phyloP scores from a whole-genome alignment of 805 yeast species.

The Kazachstania kunashirensis region DNA sequence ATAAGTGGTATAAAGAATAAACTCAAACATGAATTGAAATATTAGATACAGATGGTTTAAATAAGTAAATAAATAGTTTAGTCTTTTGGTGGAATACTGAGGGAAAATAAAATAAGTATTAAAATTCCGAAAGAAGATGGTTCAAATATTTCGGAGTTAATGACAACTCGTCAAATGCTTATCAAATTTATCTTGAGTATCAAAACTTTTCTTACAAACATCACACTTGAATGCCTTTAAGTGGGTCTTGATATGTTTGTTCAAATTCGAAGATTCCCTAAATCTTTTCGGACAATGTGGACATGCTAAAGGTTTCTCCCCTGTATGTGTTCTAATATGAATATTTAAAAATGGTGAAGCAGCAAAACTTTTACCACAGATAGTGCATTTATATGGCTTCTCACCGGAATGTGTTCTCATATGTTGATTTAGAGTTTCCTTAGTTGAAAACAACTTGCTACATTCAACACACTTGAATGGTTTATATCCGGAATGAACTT shows the following conservation, averaged over 20 bases:
- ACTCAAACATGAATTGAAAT: no score
- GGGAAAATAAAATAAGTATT: no score
- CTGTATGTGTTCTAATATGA: slow-evolving; percentile 80
- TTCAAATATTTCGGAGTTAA: no score
- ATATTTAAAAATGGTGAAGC: slow-evolving; percentile 76
- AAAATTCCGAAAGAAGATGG: no score
- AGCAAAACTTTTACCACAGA: slow-evolving; percentile 71
- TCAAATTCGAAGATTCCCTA: slow-evolving; percentile 80
- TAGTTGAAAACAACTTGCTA: slow-evolving; percentile 63
- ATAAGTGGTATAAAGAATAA: no score
- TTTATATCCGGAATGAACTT: slow-evolving; percentile 75
- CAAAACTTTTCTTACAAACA: slow-evolving; percentile 44
- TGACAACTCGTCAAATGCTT: slow-evolving; percentile 28
- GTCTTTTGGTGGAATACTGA: no score
- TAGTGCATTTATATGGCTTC: slow-evolving; percentile 65
- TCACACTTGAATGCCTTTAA: slow-evolving; percentile 42
- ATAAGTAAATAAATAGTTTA: no score
- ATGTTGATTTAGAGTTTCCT: slow-evolving; percentile 72
- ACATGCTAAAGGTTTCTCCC: slow-evolving; percentile 78
- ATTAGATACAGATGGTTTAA: no score
- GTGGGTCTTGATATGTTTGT: slow-evolving; percentile 82
- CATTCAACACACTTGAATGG: slow-evolving; percentile 71
- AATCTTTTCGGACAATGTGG: slow-evolving; percentile 76
- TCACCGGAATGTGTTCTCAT: slow-evolving; percentile 81
- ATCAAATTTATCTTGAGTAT: slow-evolving; percentile 33